Base-by-base conservation (phyloP, 495 filamentous ascomycete genomes). In the Penicillium canariense region DNA sequence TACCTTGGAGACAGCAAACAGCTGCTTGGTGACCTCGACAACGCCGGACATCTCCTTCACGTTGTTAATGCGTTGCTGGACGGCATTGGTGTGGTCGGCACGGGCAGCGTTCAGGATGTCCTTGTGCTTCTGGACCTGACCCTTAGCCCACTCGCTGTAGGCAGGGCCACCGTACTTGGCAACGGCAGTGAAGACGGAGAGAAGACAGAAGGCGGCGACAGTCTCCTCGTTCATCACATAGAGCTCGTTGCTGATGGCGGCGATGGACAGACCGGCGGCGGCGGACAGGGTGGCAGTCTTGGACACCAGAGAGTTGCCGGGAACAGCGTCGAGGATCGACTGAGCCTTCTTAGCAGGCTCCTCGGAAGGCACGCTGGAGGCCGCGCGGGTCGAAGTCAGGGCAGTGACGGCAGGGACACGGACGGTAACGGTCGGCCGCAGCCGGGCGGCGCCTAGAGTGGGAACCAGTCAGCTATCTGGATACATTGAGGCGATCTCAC, bases 181-280 rank as follows among this genome's bases (percentile, higher is more conserved):
- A 61, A 96, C 81, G 48, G 84, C 90, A 64, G 76, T 87, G 85
- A 95, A 97, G 56, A 97, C 87, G 66, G 84, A 90, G 65, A 97
- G 78, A 54, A 97, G 77, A 70, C 85, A 90, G 77, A 99, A 80
- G 50, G 88, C 87, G 63, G 95, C 88, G 65, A 99, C 85, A 54
- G 91, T 83, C 80, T 99, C 95, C 80, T 97, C 93, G 78, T 97
- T 99, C 73, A 99, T 80, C 71, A 99, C 90, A 74, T 97, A 99
- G 79, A 97, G 87, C 81, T 99, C 95, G 77, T 96, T 99, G 86
- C 88, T 93, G 78, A 99, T 91, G 67, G 94, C 95, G 68, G 91
- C 94, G 65, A 96, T 81, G 61, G 89, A 91, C 57, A 92, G 68
- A 78, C 90, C 92, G 69, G 95, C 90, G 53, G 85, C 86, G 54